Evolutionary conservation across 345 rosid species (phyloP), one percentile per base, ranked within the genome.

Genomic region (Hirschfeldia incana): DNA sequence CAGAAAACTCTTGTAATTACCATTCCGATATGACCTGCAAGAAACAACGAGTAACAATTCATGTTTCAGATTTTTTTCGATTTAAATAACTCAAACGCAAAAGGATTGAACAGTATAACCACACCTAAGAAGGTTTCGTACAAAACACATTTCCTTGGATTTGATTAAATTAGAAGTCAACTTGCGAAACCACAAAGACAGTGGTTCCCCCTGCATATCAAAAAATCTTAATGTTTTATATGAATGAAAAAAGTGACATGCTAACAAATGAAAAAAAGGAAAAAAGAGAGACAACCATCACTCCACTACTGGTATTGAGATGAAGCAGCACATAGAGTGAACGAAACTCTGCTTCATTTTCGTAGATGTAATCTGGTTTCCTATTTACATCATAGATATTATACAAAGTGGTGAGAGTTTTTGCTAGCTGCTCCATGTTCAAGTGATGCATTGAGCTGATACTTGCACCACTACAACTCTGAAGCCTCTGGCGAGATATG

Each of bases 361-460:
- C 67, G 61, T 73, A 60, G 58, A 72, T 42, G 49, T 77, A 77
- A 64, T 76, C 65, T n/a, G 84, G 64, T 72, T 82, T 70, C 75
- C 85, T 85, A 84, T 86, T 88, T 81, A 77, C 88, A 72, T 89
- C 97, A 76, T 94, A 94, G 44, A 94, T 84, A 80, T 82, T 76
- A 85, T 89, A 94, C 17, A 94, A 83, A 72, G 98, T 85, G 39
- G 87, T 80, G 72, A 92, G 81, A 67, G 93, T 71, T 84, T 94
- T 94, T 28, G 84, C 81, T 65, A 94, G 93, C 84, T 94, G 98
- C 89, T 94, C 98, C 92, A 86, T 82, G 85, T 94, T 91, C 71
- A 94, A 92, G 85, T 92, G 79, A 73, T 81, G 92, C 87, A 83
- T 63, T 61, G 98, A 82, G 64, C 90, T 82, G 75, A 82, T 81